Percentiles rank a stretch among this genome's conserved stretches.
Evolutionary conservation across 176 grass and related monocot genomes (phyloP).

Genomic region (Oryza glaberrima): DNA sequence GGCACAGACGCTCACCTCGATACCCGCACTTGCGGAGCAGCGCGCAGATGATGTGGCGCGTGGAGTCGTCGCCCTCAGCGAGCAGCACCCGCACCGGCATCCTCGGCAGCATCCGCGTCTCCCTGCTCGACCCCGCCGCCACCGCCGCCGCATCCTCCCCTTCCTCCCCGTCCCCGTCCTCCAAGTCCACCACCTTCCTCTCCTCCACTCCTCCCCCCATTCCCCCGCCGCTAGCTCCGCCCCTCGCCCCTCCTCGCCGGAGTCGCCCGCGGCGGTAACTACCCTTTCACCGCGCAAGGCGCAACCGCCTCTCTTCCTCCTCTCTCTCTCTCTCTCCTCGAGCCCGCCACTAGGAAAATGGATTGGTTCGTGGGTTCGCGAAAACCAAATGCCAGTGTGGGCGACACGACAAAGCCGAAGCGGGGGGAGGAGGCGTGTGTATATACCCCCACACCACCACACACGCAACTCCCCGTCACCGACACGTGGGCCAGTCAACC

Average conservation of each 20-base stretch:
- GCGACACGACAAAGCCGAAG: conserved; percentile 20
- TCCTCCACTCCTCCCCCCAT: conserved; percentile 35
- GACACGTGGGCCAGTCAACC: not conserved
- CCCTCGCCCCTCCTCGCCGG: not conserved
- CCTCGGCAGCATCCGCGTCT: conserved; percentile 70
- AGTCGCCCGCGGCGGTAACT: not conserved
- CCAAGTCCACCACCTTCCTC: conserved; percentile 48
- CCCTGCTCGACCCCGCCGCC: conserved; percentile 3
- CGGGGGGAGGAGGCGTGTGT: not conserved
- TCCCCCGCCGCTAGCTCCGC: not conserved
- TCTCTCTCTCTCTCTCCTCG: not conserved
- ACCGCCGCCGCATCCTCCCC: not conserved
- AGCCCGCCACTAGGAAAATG: conserved; percentile 41
- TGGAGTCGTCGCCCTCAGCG: conserved; percentile 97
- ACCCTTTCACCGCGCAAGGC: not conserved
- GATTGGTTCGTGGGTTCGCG: not conserved
- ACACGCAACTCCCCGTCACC: not conserved
- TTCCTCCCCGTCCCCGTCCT: conserved; percentile 40
- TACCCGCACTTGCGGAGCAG: conserved; percentile 96
- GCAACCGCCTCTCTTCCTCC: not conserved
- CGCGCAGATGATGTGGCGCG: conserved; percentile 91
- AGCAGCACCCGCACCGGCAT: conserved; percentile 93
- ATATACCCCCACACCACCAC: conserved; percentile 5
- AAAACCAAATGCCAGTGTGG: conserved; percentile 35
- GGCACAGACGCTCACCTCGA: conserved; percentile 56